Evolutionary conservation across 106 monocot species (phyloP), one percentile per base, ranked within the genome.

Genomic region (Phalaenopsis aphrodite): DNA sequence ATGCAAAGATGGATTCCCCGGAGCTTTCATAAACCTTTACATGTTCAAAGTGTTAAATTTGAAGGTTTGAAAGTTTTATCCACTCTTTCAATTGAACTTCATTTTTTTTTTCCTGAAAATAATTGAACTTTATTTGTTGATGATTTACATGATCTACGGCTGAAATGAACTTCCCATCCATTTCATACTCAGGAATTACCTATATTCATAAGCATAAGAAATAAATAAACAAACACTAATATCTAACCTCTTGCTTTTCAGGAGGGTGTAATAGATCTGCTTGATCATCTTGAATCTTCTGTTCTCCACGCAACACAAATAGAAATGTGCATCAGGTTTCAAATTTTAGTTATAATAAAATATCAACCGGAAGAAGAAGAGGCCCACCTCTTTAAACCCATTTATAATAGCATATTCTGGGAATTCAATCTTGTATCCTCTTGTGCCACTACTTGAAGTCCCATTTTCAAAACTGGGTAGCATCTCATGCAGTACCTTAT

Each of bases 241-340:
- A 37, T 75, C 74, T 43, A 75, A 76, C 76, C 76, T 48, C 49
- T 23, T 24, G 42, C 0, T 49, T 14, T 48, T 24, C 49, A 76
- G 76, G 21, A 76, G 49, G 24, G 14, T 76, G 76, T 24, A 23
- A 14, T 52, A 76, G 18, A 9, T 75, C 48, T 76, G n/a, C 24
- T 52, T 76, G 76, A 76, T 76, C 76, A 52, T 24, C 24, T 76
- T 39, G 49, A 76, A 49, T 49, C 46, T 47, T 49, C 76, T 76
- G 76, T 76, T 76, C 76, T 76, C 52, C 49, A 76, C 48, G 42
- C 18, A 76, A 76, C 24, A 76, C 7, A 75, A 45, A 75, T 41
- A 48, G 16, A 72, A 8, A 74, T 45, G 19, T 74, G 17, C 5
- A 42, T 74, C 74, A 74, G 74, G 18, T n/a, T 74, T 76, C 75